phyloP scores from a whole-genome alignment of 2,329 filamentous ascomycete genomes.

The Fusarium succisae region DNA sequence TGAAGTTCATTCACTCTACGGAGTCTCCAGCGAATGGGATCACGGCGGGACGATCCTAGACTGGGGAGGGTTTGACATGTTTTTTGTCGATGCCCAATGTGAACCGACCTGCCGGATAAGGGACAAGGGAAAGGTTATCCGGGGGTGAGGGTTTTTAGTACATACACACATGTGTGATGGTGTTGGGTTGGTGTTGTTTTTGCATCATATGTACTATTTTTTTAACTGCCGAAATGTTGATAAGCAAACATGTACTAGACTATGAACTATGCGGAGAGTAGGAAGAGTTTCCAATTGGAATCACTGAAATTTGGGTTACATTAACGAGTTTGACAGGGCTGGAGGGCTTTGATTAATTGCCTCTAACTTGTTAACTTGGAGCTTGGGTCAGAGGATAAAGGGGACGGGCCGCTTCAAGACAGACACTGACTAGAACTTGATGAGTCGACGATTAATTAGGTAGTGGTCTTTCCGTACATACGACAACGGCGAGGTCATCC shows the following conservation, averaged over 20 bases:
- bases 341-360: neutral
- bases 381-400: slow-evolving; percentile 1
- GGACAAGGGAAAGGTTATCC: slow-evolving; percentile 21
- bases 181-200: neutral
- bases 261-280: slow-evolving; percentile 5
- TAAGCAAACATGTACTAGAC: slow-evolving; percentile 6
- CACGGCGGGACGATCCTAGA: slow-evolving; percentile 15
- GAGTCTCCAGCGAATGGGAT: slow-evolving; percentile 20
- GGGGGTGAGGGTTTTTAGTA: neutral
- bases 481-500: neutral
- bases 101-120: slow-evolving; percentile 27
- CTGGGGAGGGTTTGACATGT: neutral
- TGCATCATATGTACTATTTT: neutral
- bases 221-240: slow-evolving; percentile 26
- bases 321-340: neutral
- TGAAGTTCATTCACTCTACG: neutral
- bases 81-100: slow-evolving; percentile 30
- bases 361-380: neutral
- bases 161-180: neutral
- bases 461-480: neutral
- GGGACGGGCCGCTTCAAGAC: slow-evolving; percentile 23
- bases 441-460: neutral
- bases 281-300: neutral
- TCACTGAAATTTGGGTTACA: neutral
- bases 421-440: neutral